Base-by-base conservation (phyloP, 805 yeast species). In the Osmozyma mogii region DNA sequence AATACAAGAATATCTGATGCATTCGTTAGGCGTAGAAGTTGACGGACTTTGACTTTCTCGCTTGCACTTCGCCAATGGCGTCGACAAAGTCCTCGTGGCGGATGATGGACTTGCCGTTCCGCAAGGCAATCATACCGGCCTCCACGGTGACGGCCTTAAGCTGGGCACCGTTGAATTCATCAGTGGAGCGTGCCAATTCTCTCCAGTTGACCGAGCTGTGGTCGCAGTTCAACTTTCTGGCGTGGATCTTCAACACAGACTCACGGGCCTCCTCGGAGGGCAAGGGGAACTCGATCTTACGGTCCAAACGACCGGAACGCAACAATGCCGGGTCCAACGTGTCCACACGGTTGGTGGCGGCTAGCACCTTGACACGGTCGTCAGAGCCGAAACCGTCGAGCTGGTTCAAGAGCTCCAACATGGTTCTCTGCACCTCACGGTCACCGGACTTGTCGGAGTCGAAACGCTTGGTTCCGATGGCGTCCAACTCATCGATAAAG, bases 101-200 rank as follows among this genome's bases (percentile, higher is more conserved):
- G 32, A 92, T 88, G 43, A 78, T 72, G 24, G 81, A 73, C 60
- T 92, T 95, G 11, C 95, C 96, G 47, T 84, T 85, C 63, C 98
- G 77, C 52, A 92, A 69, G 2, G 98, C 99, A 61, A 92, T 92
- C 99, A 92, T 92, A 52, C 99, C 99, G 5, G 99, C 98, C 58
- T 92, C 99, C 14, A 92, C 98, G 6, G 96, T 88, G 24, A 92
- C 99, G 2, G 98, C 98, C 65, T 92, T 92, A 54, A 92, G 69
- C 61, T 92, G 98, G 1, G 99, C 99, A 53, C 99, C 99, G 52
- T 92, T 92, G 59, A 92, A 92, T 61, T 92, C 99, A 57, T 92
- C 98, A 0, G 98, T 92, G 6, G 95, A 84, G 54, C 98, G 75
- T 4, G 99, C 97, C 53, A 92, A 73, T 65, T 92, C 98, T 58